Evolutionary conservation across 2,329 filamentous ascomycete species (phyloP).

Genomic region (Microascus cirrosus): DNA sequence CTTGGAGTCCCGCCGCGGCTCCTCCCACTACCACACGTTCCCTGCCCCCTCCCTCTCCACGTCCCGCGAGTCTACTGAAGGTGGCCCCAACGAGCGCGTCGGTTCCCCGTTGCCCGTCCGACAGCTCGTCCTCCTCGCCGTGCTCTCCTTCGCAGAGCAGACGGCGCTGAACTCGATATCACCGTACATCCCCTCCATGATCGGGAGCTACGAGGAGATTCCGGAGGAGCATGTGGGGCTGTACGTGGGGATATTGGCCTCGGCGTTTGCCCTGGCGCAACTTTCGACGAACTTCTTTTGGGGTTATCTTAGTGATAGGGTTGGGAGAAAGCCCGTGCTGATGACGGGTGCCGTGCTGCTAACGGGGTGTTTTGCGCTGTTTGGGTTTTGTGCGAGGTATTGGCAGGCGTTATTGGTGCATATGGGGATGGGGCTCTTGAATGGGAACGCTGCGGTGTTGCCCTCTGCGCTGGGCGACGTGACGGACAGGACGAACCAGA

Average conservation of each 20-base stretch:
- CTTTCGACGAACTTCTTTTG: conserved; percentile 72
- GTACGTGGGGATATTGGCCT: conserved; percentile 85
- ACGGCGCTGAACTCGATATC: conserved; percentile 94
- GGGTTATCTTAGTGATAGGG: conserved; percentile 47
- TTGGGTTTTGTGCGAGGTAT: conserved; percentile 75
- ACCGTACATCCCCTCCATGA: conserved; percentile 91
- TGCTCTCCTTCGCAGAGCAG: conserved; percentile 88
- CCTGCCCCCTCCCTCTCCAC: conserved; percentile 5
- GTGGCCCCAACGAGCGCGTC: background rate
- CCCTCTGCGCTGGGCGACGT: conserved; percentile 91
- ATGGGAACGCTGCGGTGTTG: conserved; percentile 90
- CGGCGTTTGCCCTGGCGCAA: conserved; percentile 84
- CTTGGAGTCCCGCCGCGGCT: conserved; percentile 4
- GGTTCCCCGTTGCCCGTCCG: conserved; percentile 61
- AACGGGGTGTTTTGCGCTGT: conserved; percentile 68
- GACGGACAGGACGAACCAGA: conserved; percentile 91
- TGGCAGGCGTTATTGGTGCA: conserved; percentile 83
- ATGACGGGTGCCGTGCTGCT: conserved; percentile 74
- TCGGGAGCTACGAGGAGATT: conserved; percentile 72
- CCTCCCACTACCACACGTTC: conserved; percentile 6
- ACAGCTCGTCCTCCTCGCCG: conserved; percentile 74
- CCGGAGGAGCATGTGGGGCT: conserved; percentile 60
- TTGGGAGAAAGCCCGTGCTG: conserved; percentile 64
- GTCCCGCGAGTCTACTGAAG: background rate
- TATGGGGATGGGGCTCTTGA: conserved; percentile 80